Evolutionary conservation across 441 rosid genomes (phyloP).

Genomic region (Populus tomentosa): DNA sequence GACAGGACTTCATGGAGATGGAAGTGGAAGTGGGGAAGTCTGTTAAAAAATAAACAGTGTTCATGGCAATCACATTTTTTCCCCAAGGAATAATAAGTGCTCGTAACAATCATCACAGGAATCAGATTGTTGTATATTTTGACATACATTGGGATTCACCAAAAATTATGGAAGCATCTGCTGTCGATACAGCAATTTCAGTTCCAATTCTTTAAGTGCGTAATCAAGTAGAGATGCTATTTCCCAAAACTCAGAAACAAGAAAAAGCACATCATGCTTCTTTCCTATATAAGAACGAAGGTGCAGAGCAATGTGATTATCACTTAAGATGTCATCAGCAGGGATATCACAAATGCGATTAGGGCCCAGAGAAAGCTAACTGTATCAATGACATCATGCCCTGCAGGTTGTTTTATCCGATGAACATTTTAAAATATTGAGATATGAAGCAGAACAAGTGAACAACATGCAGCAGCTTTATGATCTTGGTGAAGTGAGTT

Average conservation of each 20-base stretch:
- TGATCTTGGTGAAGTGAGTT: background rate
- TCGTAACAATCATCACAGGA: background rate
- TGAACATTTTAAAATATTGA: background rate
- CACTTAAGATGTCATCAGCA: too few relatives aligned
- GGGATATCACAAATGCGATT: too few relatives aligned
- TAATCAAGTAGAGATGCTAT: too few relatives aligned
- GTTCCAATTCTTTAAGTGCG: too few relatives aligned
- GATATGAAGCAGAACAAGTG: too few relatives aligned
- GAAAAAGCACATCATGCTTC: too few relatives aligned
- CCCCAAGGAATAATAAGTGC: background rate
- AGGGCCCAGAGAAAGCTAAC: too few relatives aligned
- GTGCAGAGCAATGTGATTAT: too few relatives aligned
- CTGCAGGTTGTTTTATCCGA: background rate
- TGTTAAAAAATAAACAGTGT: background rate
- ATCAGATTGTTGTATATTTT: background rate
- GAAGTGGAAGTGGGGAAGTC: background rate
- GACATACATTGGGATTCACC: background rate
- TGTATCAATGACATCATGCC: background rate
- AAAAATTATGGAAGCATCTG: background rate
- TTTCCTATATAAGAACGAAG: too few relatives aligned
- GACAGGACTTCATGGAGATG: background rate
- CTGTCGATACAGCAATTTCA: too few relatives aligned
- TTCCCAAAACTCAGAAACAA: too few relatives aligned
- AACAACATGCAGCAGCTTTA: background rate
- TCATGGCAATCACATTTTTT: background rate